Base-by-base conservation (phyloP, 1,284 basidiomycete genomes). In the Heliocybe sulcata region DNA sequence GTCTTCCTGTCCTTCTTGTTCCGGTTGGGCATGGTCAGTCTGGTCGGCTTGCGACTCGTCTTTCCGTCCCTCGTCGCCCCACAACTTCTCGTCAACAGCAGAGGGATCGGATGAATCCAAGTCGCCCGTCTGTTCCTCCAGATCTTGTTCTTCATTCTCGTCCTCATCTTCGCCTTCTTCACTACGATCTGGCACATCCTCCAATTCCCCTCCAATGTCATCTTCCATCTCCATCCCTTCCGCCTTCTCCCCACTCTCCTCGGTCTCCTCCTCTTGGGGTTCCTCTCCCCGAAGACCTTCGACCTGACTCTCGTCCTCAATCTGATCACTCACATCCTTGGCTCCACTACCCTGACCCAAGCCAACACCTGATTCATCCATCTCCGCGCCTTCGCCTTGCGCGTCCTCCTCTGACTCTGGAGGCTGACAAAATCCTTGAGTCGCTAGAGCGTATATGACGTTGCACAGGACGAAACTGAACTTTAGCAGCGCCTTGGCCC, bases 21-120 rank as follows among this genome's bases (percentile, higher is more conserved):
- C 69, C 51, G 77, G 68, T 1, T 80, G 77, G 59, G 74, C 76
- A 61, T 86, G 71, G 22, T 77, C 72, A 66, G 80, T 77, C 54
- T 82, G 80, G 33, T 80, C 73, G n/a, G 63, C 59, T 52, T 72
- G 73, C 53, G 81, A 72, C 26, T 79, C 73, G 16, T 82, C 80
- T 52, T 77, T 69, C 14, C 70, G 66, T 51, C 79, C 75, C 59
- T 95, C 88, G 59, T 94, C 90, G 33, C 89, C 93, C 96, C 97
- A 98, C 61, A 99, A 77, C 73, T 98, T 98, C 72, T 99, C 96
- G 65, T 99, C 96, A 10, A 98, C 83, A 0, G 88, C 87, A 25
- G 84, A 80, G 8, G 92, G 90, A 69, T 98, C 94, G n/a, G 83
- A 76, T 1, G 85, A 82, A 69, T 97, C 94, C 45, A 98, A 76